These are phyloP conservation scores for Thielaviopsis ethacetica DNA, from an alignment of 2,329 filamentous ascomycete species.

Conservation along the genomic window DNA sequence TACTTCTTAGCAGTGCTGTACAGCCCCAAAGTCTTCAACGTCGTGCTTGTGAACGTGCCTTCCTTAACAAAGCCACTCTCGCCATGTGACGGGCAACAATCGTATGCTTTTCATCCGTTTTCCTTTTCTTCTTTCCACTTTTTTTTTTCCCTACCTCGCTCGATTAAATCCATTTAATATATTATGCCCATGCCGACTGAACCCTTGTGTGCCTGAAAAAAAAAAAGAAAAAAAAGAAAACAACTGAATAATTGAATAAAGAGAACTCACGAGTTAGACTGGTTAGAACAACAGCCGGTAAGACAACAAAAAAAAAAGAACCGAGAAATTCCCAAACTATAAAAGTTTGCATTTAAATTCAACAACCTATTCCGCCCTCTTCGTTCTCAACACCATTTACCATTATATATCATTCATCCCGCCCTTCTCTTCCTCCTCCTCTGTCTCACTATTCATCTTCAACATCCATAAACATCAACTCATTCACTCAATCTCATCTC, in stretches of 20 bases:
- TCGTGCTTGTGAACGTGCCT: neutral
- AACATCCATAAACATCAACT: neutral
- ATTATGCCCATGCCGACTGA: neutral
- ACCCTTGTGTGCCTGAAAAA: neutral
- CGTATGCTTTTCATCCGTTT: neutral
- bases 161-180: too few relatives aligned
- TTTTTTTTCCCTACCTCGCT: neutral
- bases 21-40: too few relatives aligned
- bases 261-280: too few relatives aligned
- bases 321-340: neutral
- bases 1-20: too few relatives aligned
- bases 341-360: too few relatives aligned
- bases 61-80: neutral
- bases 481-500: neutral
- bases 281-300: neutral
- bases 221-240: slow-evolving; percentile 1
- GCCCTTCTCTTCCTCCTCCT: neutral
- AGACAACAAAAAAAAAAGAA: neutral
- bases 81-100: neutral
- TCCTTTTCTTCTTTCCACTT: neutral
- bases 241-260: neutral
- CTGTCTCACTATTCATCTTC: neutral
- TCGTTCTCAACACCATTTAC: too few relatives aligned
- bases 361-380: too few relatives aligned
- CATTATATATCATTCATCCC: too few relatives aligned